Base-by-base conservation (phyloP, 441 rosid species). In the Gossypium laxum region DNA sequence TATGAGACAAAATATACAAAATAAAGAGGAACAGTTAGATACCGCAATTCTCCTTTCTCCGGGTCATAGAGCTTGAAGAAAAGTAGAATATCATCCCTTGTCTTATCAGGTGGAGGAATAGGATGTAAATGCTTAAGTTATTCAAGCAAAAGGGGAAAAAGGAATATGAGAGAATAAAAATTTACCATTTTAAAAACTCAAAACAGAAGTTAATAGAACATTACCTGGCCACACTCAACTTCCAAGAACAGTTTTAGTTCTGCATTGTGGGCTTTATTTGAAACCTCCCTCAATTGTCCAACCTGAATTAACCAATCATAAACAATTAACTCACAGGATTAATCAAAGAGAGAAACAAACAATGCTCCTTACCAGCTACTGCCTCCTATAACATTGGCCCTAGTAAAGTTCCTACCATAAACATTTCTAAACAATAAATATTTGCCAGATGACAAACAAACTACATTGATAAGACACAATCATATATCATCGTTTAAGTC, bases 51-150 rank as follows among this genome's bases (percentile, higher is more conserved):
- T 75, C 84, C 88, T 59, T 84, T 92, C 77, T 74, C 86, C 2
- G 94, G 97, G 75, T 88, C 90, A 82, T 89, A 93, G 68, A 87
- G 85, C 88, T 93, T 93, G 81, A 91, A 89, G 83, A 94, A 94
- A 63, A 94, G 89, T 63, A 94, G 81, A 74, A 89, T 89, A 77
- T 94, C 99, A 52, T 88, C 99, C 67, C 84, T 79, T 7, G 92
- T 79, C 77, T 86, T 94, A 19, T 84, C 89, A 17, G 90, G 96
- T 22, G 85, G 90, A 61, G 91, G 81, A 78, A 90, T 63, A 57
- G 96, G 91, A 58, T 47, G 79, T 62, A 80, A 78, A 88, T 92
- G 97, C 99, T 94, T 81, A 67, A 80, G 32, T 62, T 62, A 63
- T 77, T 57, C 56, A 60, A 55, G 24, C 21, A 57, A 17, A 47